Evolutionary conservation across 768 basidiomycete genomes (phyloP), one percentile per base, ranked within the genome.

Genomic region (Suillus decipiens): DNA sequence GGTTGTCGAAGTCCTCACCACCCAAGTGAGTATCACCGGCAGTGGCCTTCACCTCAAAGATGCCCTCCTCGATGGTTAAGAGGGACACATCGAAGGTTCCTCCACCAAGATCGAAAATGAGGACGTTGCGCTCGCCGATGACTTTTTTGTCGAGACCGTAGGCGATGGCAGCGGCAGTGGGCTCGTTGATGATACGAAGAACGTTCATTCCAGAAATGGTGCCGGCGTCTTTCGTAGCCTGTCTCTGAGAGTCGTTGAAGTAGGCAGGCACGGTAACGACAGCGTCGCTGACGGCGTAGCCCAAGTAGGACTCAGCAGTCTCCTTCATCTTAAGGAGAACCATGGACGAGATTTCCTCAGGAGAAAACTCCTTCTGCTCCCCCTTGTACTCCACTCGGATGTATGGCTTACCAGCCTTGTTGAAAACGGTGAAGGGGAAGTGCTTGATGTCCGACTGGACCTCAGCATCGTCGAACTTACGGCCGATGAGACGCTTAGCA

Each of bases 241-340:
- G 95, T 75, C 96, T 92, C 76, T 99, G 96, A 31, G 96, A 96
- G 82, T 99, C 95, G 78, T 99, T 99, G 85, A 98, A 98, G 84
- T 98, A 98, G 42, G 96, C 95, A 37, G 96, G 96, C 66, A 98
- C 90, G 33, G 95, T 96, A 72, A 98, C 89, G 70, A 99, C 96
- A 61, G 96, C 96, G 77, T 96, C 95, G 77, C 76, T 88, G 75
- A 95, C 81, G 61, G 82, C 85, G 71, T 80, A 83, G 64, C 96
- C 95, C 69, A 99, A 86, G 81, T 99, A 97, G 57, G 96, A 90
- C 82, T 99, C 96, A 39, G 96, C 94, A 63, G 88, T 93, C 81
- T 99, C 96, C 87, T 95, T 97, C 95, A 99, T 98, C 82, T 99
- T 99, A 66, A 85, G 80, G 64, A 99, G 86, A 68, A 99, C 88